Evolutionary conservation across 2,329 filamentous ascomycete species (phyloP), one percentile per base, ranked within the genome.

Genomic region (Acarospora socialis): DNA sequence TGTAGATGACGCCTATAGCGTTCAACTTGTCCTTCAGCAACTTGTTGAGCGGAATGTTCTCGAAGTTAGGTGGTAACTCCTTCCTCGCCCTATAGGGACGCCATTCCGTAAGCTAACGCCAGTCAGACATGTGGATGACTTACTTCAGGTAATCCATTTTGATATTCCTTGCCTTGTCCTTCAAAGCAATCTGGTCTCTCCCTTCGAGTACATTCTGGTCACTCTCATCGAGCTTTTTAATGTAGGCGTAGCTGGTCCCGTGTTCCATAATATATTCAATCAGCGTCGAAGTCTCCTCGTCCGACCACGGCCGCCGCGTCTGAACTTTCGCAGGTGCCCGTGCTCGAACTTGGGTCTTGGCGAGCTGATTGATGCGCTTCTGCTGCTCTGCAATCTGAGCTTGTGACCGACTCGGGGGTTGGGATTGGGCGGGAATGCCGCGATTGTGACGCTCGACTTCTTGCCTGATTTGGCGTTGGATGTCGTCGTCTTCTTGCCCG

Each of bases 161-260:
- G 46, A 61, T 53, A 25, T 50, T 59, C 29, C 55, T 45, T 8
- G 49, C 56, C 38, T 61, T 61, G 27, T 61, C 58, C 39, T 61
- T 61, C 5, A 46, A 30, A 19, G 34, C 40, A 6, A 43, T 42
- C 21, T 46, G 42, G 28, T 41, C 40, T 20, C 44, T 34, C 2
- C 28, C 17, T n/a, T 31, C 17, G 10, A 46, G 22, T 5, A 43
- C 18, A 7, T 28, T 5, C 4, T 26, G 21, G 8, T 31, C 18
- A n/a, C 12, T n/a, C 2, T 15, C 4, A 21, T 41, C 38, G 12
- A 35, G n/a, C 4, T 19, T 19, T 13, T 36, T 36, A 4, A 43
- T 21, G 4, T 26, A 10, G 7, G 18, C 31, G 32, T 35, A 43
- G 15, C 33, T 42, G 6, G 33, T 28, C 6, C 41, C 39, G 23